Base-by-base conservation (phyloP, 495 filamentous ascomycete species). In the Filosporella fistucella region DNA sequence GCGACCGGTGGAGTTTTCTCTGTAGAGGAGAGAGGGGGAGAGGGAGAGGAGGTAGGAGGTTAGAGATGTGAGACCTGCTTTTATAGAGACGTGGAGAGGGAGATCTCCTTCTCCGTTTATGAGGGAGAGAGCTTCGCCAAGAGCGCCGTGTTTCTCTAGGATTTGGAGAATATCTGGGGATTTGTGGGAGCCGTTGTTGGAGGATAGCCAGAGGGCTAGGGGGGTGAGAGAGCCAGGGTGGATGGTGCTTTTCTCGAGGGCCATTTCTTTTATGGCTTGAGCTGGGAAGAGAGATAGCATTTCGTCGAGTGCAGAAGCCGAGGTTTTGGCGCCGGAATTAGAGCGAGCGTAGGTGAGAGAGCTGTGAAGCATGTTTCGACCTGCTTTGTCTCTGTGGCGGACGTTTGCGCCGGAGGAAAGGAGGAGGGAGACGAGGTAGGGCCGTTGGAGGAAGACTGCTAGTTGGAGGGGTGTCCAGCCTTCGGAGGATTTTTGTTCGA, bases 21-120 rank as follows among this genome's bases (percentile, higher is more conserved):
- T 73, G 55, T 75, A 70, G 0, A 88, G 61, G 0, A 88, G 66
- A 28, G 68, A 69, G 1, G 80, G 77, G 12, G 77, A 71, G 24
- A 68, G 66, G 11, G 75, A 66, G 13, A 89, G 56, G 29, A 89
- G 64, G 7, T 66, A 40, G 5, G 67, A 63, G 11, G 76, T 61
- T 0, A 78, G 51, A 8, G 54, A 52, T 7, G 61, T 52, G 1
- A 65, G 54, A 18, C 56, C 51, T 17, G 51, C 47, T 33, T 70
- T 66, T 18, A 86, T 68, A 0, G 75, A 46, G 5, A 58, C 51
- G 51, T 91, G 85, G 0, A 86, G 62, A 3, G 77, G 72, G 0
- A 82, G 81, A 55, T 89, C 80, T 4, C 85, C 86, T 8, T 78
- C 69, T 17, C 77, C 82, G 60, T 88, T 79, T 2, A 88, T 68